Base-by-base conservation (phyloP, 192 early-diverging fungal species). In the Coemansia sp. region DNA sequence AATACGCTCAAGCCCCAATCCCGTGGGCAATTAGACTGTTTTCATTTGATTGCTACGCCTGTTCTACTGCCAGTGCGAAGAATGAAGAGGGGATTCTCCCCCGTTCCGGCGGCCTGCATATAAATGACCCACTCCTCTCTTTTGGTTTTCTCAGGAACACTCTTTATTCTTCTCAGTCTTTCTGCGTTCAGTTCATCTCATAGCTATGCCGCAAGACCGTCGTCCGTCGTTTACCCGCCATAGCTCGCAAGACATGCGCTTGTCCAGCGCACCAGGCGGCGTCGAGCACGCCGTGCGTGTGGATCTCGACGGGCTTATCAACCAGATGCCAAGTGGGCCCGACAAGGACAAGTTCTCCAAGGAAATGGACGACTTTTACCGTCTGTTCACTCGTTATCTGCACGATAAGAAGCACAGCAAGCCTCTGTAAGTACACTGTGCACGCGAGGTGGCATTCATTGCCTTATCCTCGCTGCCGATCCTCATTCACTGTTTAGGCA, bases 341-440 rank as follows among this genome's bases (percentile, higher is more conserved):
- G 77, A 80, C 12, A 71, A 68, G 62, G 69, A 69, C 52, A 74
- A 67, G 59, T 92, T 91, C 65, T 69, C 82, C 71, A 90, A 85
- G 62, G 90, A 93, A 52, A 92, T 93, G 92, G 91, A 92, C 63
- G 87, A 87, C 73, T 94, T 93, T 75, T 93, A 87, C 71, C 80
- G 85, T 38, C 84, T 94, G 26, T 93, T 92, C 75, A 88, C 82
- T 39, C 90, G 97, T 55, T 99, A 91, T 73, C 82, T 98, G 48
- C 83, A 84, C 47, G 93, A 97, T 57, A 82, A 82, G 74, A 82
- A 82, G 74, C 74, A 82, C 57, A 75, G 69, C 62, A 76, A 72
- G 59, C 79, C 79, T 26, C 70, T 82, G 79, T 81, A 81, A 81
- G 79, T 81, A 65, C 21, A 21, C 21, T 35, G 31, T 35, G 31